Evolutionary conservation across 2,329 filamentous ascomycete species (phyloP).

Genomic region (Plectosphaerella cucumerina): DNA sequence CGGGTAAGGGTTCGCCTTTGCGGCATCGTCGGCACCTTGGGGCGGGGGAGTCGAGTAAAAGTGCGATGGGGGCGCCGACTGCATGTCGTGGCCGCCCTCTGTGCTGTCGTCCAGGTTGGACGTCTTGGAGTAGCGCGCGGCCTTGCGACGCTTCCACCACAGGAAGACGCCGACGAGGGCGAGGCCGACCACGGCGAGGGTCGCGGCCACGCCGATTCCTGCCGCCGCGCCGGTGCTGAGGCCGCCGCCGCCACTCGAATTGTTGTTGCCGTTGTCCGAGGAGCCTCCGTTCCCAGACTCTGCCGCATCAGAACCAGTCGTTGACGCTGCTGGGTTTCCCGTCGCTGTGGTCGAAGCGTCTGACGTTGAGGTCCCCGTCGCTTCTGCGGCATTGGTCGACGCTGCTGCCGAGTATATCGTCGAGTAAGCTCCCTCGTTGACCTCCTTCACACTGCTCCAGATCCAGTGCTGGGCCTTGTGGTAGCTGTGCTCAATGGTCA

Average conservation of each 20-base stretch:
- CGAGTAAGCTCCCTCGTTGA: slow-evolving; percentile 26
- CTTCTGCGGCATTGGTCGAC: slow-evolving; percentile 4
- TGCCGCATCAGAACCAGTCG: background rate
- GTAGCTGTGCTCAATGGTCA: slow-evolving; percentile 4
- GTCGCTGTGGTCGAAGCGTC: background rate
- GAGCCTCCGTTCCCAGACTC: background rate
- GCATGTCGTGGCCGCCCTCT: background rate
- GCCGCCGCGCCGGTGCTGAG: slow-evolving; percentile 24
- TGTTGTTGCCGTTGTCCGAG: background rate
- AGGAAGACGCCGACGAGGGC: slow-evolving; percentile 18
- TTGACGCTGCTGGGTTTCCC: background rate
- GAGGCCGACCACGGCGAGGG: slow-evolving; percentile 18
- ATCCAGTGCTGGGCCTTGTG: slow-evolving; percentile 29
- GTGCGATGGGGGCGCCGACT: background rate
- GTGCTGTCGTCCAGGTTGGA: background rate
- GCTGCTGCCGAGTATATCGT: slow-evolving; percentile 20
- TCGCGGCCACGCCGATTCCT: slow-evolving; percentile 24
- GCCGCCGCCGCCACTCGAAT: slow-evolving; percentile 5
- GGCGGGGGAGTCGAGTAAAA: background rate
- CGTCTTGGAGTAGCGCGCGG: background rate
- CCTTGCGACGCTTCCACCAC: slow-evolving; percentile 20
- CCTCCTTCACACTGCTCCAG: slow-evolving; percentile 21
- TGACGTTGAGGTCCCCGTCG: background rate
- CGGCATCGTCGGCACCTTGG: background rate
- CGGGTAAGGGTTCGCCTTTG: background rate